Base-by-base conservation (phyloP, 2,329 filamentous ascomycete genomes). In the Colletotrichum trifolii region DNA sequence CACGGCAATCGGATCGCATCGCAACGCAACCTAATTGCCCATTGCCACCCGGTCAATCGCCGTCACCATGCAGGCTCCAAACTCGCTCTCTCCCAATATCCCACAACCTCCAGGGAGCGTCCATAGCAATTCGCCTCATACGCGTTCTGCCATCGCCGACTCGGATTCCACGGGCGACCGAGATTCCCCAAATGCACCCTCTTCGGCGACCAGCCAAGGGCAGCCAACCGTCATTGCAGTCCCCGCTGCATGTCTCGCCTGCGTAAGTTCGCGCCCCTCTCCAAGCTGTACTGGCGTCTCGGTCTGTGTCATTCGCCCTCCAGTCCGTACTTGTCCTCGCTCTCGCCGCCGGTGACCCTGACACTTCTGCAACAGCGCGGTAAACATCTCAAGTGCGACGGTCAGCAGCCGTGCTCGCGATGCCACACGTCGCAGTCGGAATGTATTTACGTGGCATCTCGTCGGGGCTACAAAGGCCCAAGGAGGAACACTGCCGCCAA, bases 321-420 rank as follows among this genome's bases (percentile, higher is more conserved):
- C n/a, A 35, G 33, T 52, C 49, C 50, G 34, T 39, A 38, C 42
- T 8, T 9, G 1, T 47, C 25, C 25, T 25, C 4, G 25, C 25
- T 36, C 17, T n/a, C 36, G 25, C 12, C 25, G 40, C 17, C 35
- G 54, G 46, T 66, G 43, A 64, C 38, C 56, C 39, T 17, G 46
- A 34, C 15, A 7, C 36, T n/a, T 25, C 36, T 60, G 38, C 13
- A 12, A 57, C 54, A 88, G 86, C 82, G 86, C 55, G 79, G 73
- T 68, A 88, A 92, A 72, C 92, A 94, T 75, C 83, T 94, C 53
- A 94, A 93, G 74, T 94, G 91, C 74, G 90, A 94, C 75, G 91
- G 90, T 35, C 78, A 81, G 42, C 88, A 78, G 38, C 91, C 91
- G 11, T 94, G 92, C 77, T 83, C 85, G 50, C 87, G 92, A 58